Conservation (phyloP, 2,329 filamentous ascomycete species). For the Cladosporium sp. region DNA sequence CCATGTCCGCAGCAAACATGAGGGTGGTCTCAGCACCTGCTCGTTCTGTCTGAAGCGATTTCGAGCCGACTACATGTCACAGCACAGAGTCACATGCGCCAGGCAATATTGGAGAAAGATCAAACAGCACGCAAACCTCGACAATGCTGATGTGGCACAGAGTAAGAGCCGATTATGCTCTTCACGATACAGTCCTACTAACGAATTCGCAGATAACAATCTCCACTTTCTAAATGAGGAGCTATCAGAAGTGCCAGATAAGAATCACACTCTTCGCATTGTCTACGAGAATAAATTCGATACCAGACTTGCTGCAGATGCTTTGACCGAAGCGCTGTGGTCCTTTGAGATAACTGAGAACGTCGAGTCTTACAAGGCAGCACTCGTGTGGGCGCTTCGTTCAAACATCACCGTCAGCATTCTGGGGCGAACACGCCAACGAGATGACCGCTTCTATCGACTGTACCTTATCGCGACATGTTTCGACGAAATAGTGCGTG, state of each 20-base stretch:
- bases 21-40: neutral
- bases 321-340: neutral
- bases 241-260: neutral
- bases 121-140: neutral
- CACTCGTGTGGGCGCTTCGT: neutral
- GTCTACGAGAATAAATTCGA: neutral
- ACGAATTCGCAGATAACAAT: neutral
- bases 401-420: neutral
- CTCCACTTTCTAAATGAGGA: neutral
- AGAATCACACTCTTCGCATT: neutral
- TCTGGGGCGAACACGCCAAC: too few species aligned
- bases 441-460: accelerated
- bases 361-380: neutral
- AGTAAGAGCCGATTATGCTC: neutral
- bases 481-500: neutral
- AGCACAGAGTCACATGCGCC: neutral
- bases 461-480: neutral
- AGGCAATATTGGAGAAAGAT: neutral
- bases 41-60: neutral
- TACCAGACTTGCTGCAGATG: neutral
- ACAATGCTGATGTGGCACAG: neutral
- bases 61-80: neutral
- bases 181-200: neutral
- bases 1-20: neutral
- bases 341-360: neutral